Conservation (phyloP, 495 filamentous ascomycete species). For the Talaromyces proteolyticus region DNA sequence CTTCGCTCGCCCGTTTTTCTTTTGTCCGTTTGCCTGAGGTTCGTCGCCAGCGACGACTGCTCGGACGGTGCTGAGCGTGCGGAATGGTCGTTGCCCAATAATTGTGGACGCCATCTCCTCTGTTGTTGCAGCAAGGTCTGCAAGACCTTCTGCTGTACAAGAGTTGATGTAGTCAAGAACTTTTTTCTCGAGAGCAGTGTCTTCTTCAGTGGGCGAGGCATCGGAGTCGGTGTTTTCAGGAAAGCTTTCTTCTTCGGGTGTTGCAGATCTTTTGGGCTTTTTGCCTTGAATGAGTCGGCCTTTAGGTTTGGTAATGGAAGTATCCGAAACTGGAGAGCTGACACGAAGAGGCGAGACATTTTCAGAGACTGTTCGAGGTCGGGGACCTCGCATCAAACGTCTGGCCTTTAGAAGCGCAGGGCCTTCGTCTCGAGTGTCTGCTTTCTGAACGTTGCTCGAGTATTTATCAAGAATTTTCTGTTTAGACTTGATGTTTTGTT, state of each 20-base stretch:
- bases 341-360: conserved; percentile 15
- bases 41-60: conserved; percentile 44
- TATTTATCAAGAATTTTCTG: conserved; percentile 56
- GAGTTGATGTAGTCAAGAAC: conserved; percentile 81
- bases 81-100: conserved; percentile 64
- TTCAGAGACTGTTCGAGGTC: conserved; percentile 12
- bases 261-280: conserved; percentile 34
- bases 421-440: conserved; percentile 15
- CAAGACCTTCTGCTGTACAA: conserved; percentile 63
- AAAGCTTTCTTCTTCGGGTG: conserved; percentile 30
- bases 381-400: conserved; percentile 35
- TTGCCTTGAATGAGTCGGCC: conserved; percentile 56
- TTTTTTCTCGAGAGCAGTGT: conserved; percentile 29
- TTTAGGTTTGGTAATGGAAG: conserved; percentile 33
- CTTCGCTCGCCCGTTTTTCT: conserved; percentile 41
- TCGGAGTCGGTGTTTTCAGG: conserved; percentile 56
- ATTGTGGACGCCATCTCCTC: conserved; percentile 61
- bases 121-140: conserved; percentile 68
- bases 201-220: too few relatives aligned
- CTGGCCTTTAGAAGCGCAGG: conserved; percentile 22
- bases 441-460: conserved; percentile 1
- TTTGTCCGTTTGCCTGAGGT: conserved; percentile 36
- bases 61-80: conserved; percentile 54
- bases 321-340: conserved; percentile 18
- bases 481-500: conserved; percentile 55